Evolutionary conservation across 2,329 filamentous ascomycete species (phyloP).

Genomic region (Diaporthe citri): DNA sequence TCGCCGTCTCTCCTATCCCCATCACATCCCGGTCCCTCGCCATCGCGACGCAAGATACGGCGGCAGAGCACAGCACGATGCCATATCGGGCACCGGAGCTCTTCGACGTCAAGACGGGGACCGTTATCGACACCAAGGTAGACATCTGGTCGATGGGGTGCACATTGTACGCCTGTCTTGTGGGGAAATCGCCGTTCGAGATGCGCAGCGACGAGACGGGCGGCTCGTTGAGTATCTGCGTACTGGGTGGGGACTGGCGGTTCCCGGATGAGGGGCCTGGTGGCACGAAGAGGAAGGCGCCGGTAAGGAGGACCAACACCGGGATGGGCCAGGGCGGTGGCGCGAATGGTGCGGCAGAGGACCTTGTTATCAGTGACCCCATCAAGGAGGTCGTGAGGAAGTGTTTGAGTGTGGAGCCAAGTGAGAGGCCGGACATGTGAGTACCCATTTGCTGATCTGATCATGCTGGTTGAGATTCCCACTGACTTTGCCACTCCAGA

Average conservation of each 20-base stretch:
- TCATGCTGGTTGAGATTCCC: background rate
- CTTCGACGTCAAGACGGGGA: conserved; percentile 96
- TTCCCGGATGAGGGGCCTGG: conserved; percentile 89
- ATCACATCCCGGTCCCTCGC: conserved; percentile 93
- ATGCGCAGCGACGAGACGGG: conserved; percentile 96
- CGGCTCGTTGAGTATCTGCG: conserved; percentile 91
- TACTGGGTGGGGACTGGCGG: conserved; percentile 93
- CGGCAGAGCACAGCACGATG: conserved; percentile 98
- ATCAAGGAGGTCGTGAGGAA: conserved; percentile 89
- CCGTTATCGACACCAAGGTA: conserved; percentile 93
- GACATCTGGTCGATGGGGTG: conserved; percentile 98
- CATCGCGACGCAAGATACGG: conserved; percentile 91
- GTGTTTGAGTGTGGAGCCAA: conserved; percentile 88
- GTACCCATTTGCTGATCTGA: background rate
- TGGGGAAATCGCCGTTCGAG: conserved; percentile 97
- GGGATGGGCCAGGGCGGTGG: conserved; percentile 46
- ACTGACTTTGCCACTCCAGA: conserved; percentile 33
- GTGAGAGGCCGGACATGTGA: conserved; percentile 83
- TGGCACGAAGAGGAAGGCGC: conserved; percentile 60
- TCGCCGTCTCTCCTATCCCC: conserved; percentile 86
- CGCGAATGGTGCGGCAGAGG: conserved; percentile 51
- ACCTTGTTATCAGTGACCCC: conserved; percentile 77
- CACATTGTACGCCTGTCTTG: conserved; percentile 96
- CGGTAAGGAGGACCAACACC: conserved; percentile 46
- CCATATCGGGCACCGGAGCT: conserved; percentile 97